Conservation (phyloP, 2,329 filamentous ascomycete species). For the Diplodia seriata region DNA sequence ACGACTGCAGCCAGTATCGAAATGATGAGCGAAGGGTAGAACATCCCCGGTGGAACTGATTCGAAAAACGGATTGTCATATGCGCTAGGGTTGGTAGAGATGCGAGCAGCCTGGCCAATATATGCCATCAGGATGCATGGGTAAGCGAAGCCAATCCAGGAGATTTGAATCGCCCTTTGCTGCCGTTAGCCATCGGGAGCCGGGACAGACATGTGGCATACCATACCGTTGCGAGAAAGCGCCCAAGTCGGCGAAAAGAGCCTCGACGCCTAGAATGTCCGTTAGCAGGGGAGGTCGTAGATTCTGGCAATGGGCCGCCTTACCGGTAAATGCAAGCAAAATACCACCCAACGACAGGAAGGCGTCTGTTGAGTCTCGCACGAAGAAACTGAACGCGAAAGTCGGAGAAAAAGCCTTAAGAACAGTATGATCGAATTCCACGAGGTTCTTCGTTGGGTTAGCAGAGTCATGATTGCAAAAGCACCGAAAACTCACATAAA, state of each 20-base stretch:
- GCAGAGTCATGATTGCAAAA: neutral
- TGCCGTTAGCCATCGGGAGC: neutral
- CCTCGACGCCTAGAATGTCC: slow-evolving; percentile 62
- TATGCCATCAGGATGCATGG: slow-evolving; percentile 73
- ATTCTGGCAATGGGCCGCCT: neutral
- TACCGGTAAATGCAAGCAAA: slow-evolving; percentile 74
- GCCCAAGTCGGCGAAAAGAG: slow-evolving; percentile 78
- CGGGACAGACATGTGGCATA: neutral
- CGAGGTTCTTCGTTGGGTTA: slow-evolving; percentile 47
- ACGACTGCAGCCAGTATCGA: slow-evolving; percentile 76
- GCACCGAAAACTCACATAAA: slow-evolving; percentile 56
- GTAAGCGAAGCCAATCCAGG: slow-evolving; percentile 72
- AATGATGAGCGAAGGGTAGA: slow-evolving; percentile 72
- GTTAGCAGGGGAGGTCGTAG: neutral
- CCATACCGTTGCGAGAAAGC: slow-evolving; percentile 65
- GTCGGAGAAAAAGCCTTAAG: slow-evolving; percentile 62
- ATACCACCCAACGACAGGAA: slow-evolving; percentile 75
- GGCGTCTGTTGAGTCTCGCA: slow-evolving; percentile 64
- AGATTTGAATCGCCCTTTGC: slow-evolving; percentile 70
- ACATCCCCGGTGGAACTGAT: slow-evolving; percentile 69
- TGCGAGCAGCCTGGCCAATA: slow-evolving; percentile 76
- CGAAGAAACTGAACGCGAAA: slow-evolving; percentile 67
- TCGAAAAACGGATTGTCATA: slow-evolving; percentile 79
- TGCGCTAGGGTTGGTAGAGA: slow-evolving; percentile 65
- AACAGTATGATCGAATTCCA: slow-evolving; percentile 56